A percentile compares a stretch with the other conserved stretches of the same genome.
Evolutionary conservation across 2,329 filamentous ascomycete genomes (phyloP).

Genomic region (Neofusicoccum cordaticola): DNA sequence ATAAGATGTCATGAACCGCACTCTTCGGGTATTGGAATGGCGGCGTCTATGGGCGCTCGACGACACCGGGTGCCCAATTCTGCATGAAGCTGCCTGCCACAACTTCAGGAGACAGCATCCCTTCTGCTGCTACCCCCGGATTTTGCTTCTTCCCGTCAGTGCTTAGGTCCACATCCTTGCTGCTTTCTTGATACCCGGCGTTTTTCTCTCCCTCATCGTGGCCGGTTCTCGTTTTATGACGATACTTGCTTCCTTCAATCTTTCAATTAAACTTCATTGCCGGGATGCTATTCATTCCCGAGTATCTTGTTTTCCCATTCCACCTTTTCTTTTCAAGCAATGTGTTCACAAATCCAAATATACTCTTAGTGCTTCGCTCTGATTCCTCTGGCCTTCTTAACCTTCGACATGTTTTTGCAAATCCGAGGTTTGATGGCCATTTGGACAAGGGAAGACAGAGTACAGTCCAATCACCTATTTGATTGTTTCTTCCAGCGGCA

Average conservation of each 20-base stretch:
- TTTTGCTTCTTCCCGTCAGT: background rate
- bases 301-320: background rate
- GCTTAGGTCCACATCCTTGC: background rate
- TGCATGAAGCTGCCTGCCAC: background rate
- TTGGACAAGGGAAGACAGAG: no score
- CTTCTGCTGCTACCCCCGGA: background rate
- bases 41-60: background rate
- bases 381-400: background rate
- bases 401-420: background rate
- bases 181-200: conserved; percentile 16
- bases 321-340: background rate
- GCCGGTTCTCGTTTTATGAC: conserved; percentile 1
- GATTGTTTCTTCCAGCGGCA: background rate
- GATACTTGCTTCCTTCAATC: background rate
- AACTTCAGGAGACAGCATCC: background rate
- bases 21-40: background rate
- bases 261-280: background rate
- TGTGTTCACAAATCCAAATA: background rate
- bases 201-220: background rate
- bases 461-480: no score
- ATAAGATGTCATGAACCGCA: background rate
- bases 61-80: background rate
- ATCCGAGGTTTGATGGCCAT: no score
- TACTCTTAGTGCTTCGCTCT: background rate
- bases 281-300: background rate